A percentile compares a stretch with the other conserved stretches of the same genome.
Conservation (phyloP, 495 filamentous ascomycete species). For the Pyrenopolyporus hunteri region DNA sequence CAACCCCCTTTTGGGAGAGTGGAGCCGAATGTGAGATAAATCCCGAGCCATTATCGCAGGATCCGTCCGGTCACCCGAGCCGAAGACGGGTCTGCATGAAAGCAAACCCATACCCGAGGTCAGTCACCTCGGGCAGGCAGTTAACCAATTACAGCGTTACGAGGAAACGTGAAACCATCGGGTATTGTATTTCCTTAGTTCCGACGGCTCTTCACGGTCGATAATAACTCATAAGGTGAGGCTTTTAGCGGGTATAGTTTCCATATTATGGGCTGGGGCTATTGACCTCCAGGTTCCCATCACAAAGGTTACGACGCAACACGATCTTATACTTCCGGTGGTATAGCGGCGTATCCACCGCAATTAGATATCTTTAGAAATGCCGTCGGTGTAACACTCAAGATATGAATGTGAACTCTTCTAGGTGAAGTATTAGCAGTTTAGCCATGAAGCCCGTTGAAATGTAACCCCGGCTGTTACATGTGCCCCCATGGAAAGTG, state of each 20-base stretch:
- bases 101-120: slow-evolving; percentile 29
- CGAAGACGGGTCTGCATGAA: slow-evolving; percentile 3
- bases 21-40: slow-evolving; percentile 14
- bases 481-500: too few relatives aligned
- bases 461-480: too few relatives aligned
- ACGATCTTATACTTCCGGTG: background rate
- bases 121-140: background rate
- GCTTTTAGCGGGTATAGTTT: too few relatives aligned
- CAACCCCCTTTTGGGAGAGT: background rate
- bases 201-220: background rate
- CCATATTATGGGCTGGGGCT: too few relatives aligned
- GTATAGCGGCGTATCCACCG: background rate
- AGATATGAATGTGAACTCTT: background rate
- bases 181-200: background rate
- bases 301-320: background rate
- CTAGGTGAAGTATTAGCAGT: too few relatives aligned
- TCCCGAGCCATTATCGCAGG: background rate
- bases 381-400: background rate
- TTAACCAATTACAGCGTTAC: background rate
- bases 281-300: background rate
- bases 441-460: too few relatives aligned
- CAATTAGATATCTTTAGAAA: background rate
- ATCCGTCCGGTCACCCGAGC: slow-evolving; percentile 22
- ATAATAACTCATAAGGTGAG: too few relatives aligned
- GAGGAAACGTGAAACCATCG: background rate